phyloP scores from a whole-genome alignment of 2,329 filamentous ascomycete species.

The Rugonectria rugulosa region DNA sequence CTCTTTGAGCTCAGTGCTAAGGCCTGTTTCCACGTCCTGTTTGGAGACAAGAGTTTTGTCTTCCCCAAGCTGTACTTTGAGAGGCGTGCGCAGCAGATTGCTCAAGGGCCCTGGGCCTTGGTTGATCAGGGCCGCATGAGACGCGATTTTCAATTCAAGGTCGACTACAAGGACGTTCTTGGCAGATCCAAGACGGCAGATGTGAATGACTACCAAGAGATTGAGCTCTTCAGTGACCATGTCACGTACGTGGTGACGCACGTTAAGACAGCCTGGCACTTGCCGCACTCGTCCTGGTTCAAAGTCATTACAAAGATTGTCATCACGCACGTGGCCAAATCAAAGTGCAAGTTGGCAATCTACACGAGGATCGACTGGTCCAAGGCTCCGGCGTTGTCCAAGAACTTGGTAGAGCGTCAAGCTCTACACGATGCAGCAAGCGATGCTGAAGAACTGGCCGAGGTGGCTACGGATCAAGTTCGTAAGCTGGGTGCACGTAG shows the following conservation, averaged over 20 bases:
- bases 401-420: slow-evolving; percentile 69
- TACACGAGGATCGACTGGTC: slow-evolving; percentile 91
- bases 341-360: slow-evolving; percentile 88
- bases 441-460: slow-evolving; percentile 77
- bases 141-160: slow-evolving; percentile 82
- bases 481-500: slow-evolving; percentile 75
- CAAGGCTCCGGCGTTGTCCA: slow-evolving; percentile 67
- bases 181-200: slow-evolving; percentile 67
- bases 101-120: slow-evolving; percentile 84
- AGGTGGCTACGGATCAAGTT: slow-evolving; percentile 80
- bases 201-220: slow-evolving; percentile 83
- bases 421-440: slow-evolving; percentile 78
- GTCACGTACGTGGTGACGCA: slow-evolving; percentile 71
- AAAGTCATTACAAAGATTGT: slow-evolving; percentile 88
- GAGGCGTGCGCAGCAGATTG: slow-evolving; percentile 78
- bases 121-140: slow-evolving; percentile 74
- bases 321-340: slow-evolving; percentile 92
- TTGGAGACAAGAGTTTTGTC: slow-evolving; percentile 93
- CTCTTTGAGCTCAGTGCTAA: slow-evolving; percentile 93
- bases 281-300: slow-evolving; percentile 82
- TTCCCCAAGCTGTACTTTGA: slow-evolving; percentile 93
- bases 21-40: slow-evolving; percentile 93
- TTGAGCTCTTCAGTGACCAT: slow-evolving; percentile 83
- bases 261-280: slow-evolving; percentile 76
- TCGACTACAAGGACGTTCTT: slow-evolving; percentile 71